Percentiles rank a stretch among this genome's conserved stretches.
phyloP scores from a whole-genome alignment of 768 basidiomycete genomes.

The Sarcodon sp. region DNA sequence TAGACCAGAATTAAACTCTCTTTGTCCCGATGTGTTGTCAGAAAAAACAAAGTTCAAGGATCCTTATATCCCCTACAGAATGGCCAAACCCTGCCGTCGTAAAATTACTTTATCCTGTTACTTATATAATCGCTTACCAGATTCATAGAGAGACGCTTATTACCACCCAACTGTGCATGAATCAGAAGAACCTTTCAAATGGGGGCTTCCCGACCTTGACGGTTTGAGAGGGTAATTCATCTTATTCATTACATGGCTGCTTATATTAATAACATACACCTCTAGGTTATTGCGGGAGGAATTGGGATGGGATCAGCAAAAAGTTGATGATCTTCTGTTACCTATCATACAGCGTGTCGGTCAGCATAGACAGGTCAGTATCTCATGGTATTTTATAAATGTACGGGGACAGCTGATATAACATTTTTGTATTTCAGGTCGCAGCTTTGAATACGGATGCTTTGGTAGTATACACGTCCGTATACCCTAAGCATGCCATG shows the following conservation, averaged over 20 bases:
- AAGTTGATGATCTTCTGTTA: conserved; percentile 83
- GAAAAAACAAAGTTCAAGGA: conserved; percentile 88
- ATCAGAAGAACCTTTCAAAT: conserved; percentile 90
- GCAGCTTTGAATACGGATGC: conserved; percentile 58
- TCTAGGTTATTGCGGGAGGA: conserved; percentile 62
- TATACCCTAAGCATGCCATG: conserved; percentile 59
- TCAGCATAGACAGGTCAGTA: conserved; percentile 57
- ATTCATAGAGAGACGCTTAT: conserved; percentile 74
- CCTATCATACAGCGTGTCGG: conserved; percentile 88
- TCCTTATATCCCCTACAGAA: conserved; percentile 62
- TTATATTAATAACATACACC: not conserved
- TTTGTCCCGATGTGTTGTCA: too few species aligned
- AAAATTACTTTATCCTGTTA: conserved; percentile 15
- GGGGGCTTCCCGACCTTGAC: conserved; percentile 95
- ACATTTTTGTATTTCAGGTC: conserved; percentile 14
- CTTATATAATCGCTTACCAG: not conserved
- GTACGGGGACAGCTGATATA: not conserved
- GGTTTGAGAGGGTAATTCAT: conserved; percentile 41
- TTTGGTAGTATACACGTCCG: too few species aligned
- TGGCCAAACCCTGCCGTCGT: conserved; percentile 95
- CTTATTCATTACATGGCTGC: not conserved
- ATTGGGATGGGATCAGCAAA: conserved; percentile 67
- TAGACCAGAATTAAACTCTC: too few species aligned
- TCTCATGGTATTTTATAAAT: not conserved
- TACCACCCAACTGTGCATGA: conserved; percentile 83